Conservation (phyloP, 148 eudicot species). For the Simmondsia chinensis region DNA sequence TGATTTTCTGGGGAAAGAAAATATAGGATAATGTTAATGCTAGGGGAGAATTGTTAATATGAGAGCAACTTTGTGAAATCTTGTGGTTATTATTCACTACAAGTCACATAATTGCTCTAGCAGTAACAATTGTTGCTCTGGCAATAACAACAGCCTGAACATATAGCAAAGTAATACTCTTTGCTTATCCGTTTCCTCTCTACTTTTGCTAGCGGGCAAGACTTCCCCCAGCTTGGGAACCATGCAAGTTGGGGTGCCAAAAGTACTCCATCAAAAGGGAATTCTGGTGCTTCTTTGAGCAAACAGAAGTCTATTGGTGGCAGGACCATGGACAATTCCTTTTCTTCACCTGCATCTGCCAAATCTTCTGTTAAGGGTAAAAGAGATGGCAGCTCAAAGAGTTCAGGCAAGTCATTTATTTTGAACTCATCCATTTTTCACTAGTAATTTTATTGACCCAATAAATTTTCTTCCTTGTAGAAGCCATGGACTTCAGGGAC, state of each 20-base stretch:
- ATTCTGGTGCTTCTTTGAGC: conserved; percentile 34
- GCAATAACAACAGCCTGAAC: no score
- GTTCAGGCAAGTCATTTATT: conserved; percentile 49
- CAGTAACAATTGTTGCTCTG: no score
- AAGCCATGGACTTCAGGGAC: conserved; percentile 86
- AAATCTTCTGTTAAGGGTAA: conserved; percentile 51
- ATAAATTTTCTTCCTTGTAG: conserved; percentile 26
- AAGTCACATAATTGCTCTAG: no score
- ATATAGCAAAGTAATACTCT: no score
- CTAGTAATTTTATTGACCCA: background rate
- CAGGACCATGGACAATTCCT: conserved; percentile 22
- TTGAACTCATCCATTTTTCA: background rate
- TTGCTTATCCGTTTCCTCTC: background rate
- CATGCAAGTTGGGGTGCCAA: conserved; percentile 52
- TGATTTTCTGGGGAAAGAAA: no score
- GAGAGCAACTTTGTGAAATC: no score
- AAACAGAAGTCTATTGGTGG: conserved; percentile 47
- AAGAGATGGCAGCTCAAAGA: conserved; percentile 41
- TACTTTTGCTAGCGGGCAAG: conserved; percentile 56
- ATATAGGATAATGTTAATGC: no score
- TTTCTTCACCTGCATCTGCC: conserved; percentile 43
- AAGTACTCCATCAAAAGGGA: conserved; percentile 52
- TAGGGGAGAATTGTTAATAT: no score
- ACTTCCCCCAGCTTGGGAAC: conserved; percentile 63
- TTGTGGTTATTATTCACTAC: no score